Evolutionary conservation across 2,329 filamentous ascomycete genomes (phyloP).

Genomic region (Penicillium sp.): DNA sequence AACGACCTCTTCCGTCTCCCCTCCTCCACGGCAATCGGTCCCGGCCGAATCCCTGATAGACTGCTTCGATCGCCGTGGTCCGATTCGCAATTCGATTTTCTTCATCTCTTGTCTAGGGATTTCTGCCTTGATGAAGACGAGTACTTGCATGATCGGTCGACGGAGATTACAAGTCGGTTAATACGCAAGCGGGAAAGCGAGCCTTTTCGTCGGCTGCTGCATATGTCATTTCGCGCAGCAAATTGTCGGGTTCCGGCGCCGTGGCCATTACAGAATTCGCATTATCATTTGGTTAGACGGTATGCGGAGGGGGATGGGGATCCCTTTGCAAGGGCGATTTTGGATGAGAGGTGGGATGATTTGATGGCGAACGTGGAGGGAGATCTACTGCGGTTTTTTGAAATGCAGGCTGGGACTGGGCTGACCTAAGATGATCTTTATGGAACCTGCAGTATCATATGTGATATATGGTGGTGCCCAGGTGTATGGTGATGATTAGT

Average conservation of each 20-base stretch:
- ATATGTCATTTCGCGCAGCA: constrained; percentile 30
- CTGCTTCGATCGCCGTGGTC: constrained; percentile 42
- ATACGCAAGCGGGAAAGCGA: constrained; percentile 36
- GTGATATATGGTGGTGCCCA: background rate
- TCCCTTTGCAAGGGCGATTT: constrained; percentile 35
- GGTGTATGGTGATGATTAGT: background rate
- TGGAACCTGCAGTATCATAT: background rate
- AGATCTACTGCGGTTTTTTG: constrained; percentile 20
- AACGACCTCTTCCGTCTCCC: constrained; percentile 39
- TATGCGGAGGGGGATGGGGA: constrained; percentile 28
- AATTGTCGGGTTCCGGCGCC: constrained; percentile 32
- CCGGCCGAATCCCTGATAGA: constrained; percentile 40
- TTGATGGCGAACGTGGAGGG: constrained; percentile 24
- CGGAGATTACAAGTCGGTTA: constrained; percentile 31
- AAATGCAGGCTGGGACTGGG: background rate
- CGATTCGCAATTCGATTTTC: constrained; percentile 37
- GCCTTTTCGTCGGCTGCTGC: constrained; percentile 34
- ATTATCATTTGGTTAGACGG: constrained; percentile 34
- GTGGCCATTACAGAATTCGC: constrained; percentile 36
- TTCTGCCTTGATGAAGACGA: constrained; percentile 41
- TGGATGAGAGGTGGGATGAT: constrained; percentile 34
- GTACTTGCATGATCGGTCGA: constrained; percentile 27
- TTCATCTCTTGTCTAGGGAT: constrained; percentile 36
- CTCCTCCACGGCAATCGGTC: constrained; percentile 23
- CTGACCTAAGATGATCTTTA: background rate